phyloP scores from a whole-genome alignment of 768 basidiomycete genomes.

The Phylloporus arenicola region DNA sequence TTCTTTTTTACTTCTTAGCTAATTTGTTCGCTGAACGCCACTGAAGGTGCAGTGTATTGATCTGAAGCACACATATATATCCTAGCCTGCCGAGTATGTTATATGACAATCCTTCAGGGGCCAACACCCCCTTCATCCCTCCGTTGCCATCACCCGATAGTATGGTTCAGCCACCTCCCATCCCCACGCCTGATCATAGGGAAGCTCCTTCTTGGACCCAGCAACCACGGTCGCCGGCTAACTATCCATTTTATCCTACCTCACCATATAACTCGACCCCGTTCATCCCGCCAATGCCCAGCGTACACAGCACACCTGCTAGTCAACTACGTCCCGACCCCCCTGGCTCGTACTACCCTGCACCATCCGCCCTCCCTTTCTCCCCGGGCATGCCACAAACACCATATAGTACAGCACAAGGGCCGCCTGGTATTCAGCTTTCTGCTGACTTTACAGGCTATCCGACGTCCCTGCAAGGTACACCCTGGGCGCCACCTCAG shows the following conservation, averaged over 20 bases:
- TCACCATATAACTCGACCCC: slow-evolving; percentile 36
- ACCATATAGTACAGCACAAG: slow-evolving; percentile 9
- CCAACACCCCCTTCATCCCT: slow-evolving; percentile 35
- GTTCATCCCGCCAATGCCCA: slow-evolving; percentile 35
- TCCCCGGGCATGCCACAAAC: slow-evolving; percentile 11
- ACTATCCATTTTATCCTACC: slow-evolving; percentile 36
- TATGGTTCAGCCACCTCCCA: slow-evolving; percentile 31
- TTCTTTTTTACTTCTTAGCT: not conserved
- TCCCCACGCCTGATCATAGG: slow-evolving; percentile 27
- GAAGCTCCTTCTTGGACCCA: slow-evolving; percentile 33
- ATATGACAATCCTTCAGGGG: slow-evolving; percentile 27
- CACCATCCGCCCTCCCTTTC: slow-evolving; percentile 26
- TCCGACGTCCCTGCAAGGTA: slow-evolving; percentile 20
- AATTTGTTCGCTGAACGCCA: slow-evolving; percentile 11
- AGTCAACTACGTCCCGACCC: slow-evolving; percentile 20
- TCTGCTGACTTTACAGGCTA: slow-evolving; percentile 32
- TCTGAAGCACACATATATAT: slow-evolving; percentile 21
- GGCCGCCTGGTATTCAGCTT: slow-evolving; percentile 6
- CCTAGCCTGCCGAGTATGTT: slow-evolving; percentile 19
- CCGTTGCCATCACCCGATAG: slow-evolving; percentile 35
- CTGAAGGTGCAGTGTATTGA: slow-evolving; percentile 20
- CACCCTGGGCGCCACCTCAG: slow-evolving; percentile 24
- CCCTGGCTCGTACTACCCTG: slow-evolving; percentile 30
- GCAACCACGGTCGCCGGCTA: slow-evolving; percentile 29
- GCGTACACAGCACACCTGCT: slow-evolving; percentile 21